Percentiles rank a stretch among this genome's conserved stretches.
These are phyloP conservation scores for Daldinia sp. DNA, from an alignment of 2,329 filamentous ascomycete species.

Conservation along the genomic window DNA sequence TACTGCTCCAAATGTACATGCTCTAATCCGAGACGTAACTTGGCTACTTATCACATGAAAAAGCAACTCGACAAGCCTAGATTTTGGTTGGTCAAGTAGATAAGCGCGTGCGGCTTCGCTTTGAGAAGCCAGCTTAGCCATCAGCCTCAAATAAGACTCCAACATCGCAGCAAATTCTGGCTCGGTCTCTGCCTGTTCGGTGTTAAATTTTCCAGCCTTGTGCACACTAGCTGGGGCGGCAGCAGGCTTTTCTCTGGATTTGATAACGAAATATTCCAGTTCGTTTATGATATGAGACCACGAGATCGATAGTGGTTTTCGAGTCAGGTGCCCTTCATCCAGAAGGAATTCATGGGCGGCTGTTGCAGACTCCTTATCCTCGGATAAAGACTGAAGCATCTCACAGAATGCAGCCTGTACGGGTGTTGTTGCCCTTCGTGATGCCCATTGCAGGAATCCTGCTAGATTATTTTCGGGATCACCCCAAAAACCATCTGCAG, in stretches of 20 bases:
- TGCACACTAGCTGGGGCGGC: slow-evolving; percentile 61
- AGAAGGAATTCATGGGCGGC: slow-evolving; percentile 88
- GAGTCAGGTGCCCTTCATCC: slow-evolving; percentile 82
- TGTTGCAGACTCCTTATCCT: slow-evolving; percentile 81
- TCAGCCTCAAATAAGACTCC: slow-evolving; percentile 88
- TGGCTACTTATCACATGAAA: slow-evolving; percentile 81
- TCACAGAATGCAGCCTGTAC: slow-evolving; percentile 96
- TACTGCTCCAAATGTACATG: slow-evolving; percentile 83
- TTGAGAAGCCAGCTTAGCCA: slow-evolving; percentile 80
- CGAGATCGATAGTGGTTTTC: slow-evolving; percentile 83
- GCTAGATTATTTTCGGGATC: slow-evolving; percentile 92
- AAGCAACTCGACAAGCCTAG: slow-evolving; percentile 76
- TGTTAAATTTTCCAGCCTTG: slow-evolving; percentile 67
- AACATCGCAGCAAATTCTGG: slow-evolving; percentile 97
- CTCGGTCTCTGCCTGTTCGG: slow-evolving; percentile 78
- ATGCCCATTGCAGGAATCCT: slow-evolving; percentile 97
- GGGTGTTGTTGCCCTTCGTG: slow-evolving; percentile 92
- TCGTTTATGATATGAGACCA: slow-evolving; percentile 95
- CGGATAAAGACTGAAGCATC: slow-evolving; percentile 88
- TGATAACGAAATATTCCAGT: slow-evolving; percentile 81
- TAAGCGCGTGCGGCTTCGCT: slow-evolving; percentile 77
- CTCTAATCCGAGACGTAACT: slow-evolving; percentile 79
- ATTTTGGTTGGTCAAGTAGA: slow-evolving; percentile 70
- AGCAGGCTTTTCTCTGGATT: slow-evolving; percentile 76
- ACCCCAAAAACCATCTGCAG: slow-evolving; percentile 88